phyloP scores from a whole-genome alignment of 768 basidiomycete genomes.

The Podaxis carcinomalis region DNA sequence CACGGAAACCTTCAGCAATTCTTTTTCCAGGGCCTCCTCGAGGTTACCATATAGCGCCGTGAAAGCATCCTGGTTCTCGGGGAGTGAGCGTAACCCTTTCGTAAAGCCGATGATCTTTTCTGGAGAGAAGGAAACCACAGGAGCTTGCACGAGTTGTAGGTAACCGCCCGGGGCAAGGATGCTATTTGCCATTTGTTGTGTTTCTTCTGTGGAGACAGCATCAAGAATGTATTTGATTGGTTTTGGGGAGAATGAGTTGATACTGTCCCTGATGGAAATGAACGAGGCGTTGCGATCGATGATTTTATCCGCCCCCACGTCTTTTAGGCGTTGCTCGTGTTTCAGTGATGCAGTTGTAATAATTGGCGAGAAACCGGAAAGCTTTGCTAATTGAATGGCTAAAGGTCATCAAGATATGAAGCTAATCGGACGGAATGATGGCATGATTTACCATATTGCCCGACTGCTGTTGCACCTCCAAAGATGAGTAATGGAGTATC shows the following conservation, averaged over 20 bases:
- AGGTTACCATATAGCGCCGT: conserved; percentile 19
- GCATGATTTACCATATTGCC: conserved; percentile 20
- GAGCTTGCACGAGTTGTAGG: conserved; percentile 15
- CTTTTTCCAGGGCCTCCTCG: conserved; percentile 26
- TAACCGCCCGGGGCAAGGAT: conserved; percentile 33
- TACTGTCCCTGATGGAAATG: not conserved
- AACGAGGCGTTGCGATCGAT: conserved; percentile 20
- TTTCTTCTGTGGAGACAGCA: conserved; percentile 27
- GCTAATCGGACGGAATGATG: conserved; percentile 14
- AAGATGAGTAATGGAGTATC: conserved; percentile 26
- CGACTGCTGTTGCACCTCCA: conserved; percentile 25
- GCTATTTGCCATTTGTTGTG: conserved; percentile 29
- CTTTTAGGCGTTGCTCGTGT: conserved; percentile 24
- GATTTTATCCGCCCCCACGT: conserved; percentile 34
- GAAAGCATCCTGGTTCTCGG: conserved; percentile 15
- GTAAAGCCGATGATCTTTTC: conserved; percentile 13
- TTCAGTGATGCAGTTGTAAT: conserved; percentile 31
- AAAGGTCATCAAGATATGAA: conserved; percentile 4
- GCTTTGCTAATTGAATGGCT: conserved; percentile 37
- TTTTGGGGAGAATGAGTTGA: conserved; percentile 4
- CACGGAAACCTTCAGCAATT: conserved; percentile 26
- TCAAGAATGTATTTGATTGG: conserved; percentile 21
- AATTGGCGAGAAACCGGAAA: conserved; percentile 37
- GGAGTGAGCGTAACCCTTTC: conserved; percentile 21
- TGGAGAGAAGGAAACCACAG: not conserved